Evolutionary conservation across 306 rosid genomes (phyloP), one percentile per base, ranked within the genome.

Genomic region (Hylodesmum podocarpum): DNA sequence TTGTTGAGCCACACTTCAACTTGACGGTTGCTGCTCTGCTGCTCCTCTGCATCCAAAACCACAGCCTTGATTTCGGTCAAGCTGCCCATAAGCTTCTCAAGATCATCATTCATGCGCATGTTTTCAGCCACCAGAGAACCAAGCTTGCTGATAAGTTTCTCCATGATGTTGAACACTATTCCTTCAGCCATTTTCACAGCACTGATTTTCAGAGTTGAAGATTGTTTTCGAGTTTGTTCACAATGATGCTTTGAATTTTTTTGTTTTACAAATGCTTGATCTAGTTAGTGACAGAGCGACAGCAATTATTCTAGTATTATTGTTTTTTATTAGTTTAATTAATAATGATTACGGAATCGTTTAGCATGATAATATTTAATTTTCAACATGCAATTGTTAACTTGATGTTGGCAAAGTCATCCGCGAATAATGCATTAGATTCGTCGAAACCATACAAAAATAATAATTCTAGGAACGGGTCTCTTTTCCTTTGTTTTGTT

Each of bases 41-140:
- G 77, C 37, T 53, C 51, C 27, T 72, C 51, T 22, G 66, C 76
- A 71, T 71, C 65, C 64, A 51, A 7, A 34, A 71, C 22, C 22
- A 71, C 65, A 21, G 50, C 64, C 16, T 53, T 71, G 40, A 72
- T 36, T 0, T 39, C 43, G 1, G 43, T 9, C 46, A 40, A 9
- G 46, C 12, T 40, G 15, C 12, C 15, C 46, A 40, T 2, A 3
- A 40, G 46, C 46, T 4, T 40, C 15, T 53, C 25, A 71, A 71
- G 36, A 21, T 71, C 76, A 71, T 33, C 37, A 36, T 21, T 71
- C 37, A 53, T 27, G 76, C 37, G 34, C 65, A 49, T 34, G 49
- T 14, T 8, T 14, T 71, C 46, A 4, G 8, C 15, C 24, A 7
- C 39, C 66, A 54, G 0, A 0, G 66, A 22, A 9, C 66, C 51